Evolutionary conservation across 176 grass and related monocot species (phyloP).

Genomic region (Aegilops umbellulata): DNA sequence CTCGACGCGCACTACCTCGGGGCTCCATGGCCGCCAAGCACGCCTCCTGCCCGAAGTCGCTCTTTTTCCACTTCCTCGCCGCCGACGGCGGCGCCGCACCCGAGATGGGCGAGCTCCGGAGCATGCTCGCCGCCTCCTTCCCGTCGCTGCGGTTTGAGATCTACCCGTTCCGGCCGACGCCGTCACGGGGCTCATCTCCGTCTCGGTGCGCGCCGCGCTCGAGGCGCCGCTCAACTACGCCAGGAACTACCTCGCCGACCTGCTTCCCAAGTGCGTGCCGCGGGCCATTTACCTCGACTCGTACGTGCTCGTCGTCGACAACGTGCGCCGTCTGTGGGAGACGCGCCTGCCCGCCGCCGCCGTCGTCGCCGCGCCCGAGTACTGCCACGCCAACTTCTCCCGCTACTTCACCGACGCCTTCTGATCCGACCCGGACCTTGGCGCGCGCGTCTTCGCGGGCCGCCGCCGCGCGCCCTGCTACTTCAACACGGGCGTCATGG

Average conservation of each 20-base stretch:
- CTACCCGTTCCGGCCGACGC: constrained; percentile 61
- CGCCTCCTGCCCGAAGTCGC: no score
- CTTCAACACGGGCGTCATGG: constrained; percentile 79
- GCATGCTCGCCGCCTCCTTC: constrained; percentile 50
- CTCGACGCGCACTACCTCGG: no score
- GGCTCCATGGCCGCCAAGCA: no score
- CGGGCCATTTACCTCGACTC: no score
- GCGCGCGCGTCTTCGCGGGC: constrained; percentile 32
- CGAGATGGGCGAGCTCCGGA: constrained; percentile 35
- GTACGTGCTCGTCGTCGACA: no score
- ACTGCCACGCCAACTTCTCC: constrained; percentile 69
- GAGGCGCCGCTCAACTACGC: constrained; percentile 88
- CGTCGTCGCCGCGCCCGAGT: constrained; percentile 39
- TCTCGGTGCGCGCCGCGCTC: constrained; percentile 76
- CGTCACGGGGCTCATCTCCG: constrained; percentile 65
- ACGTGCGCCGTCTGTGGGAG: no score
- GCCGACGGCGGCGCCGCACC: background rate
- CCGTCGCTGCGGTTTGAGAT: constrained; percentile 81
- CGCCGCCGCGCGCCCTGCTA: constrained; percentile 54
- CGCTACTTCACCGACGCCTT: constrained; percentile 65
- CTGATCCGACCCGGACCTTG: constrained; percentile 50
- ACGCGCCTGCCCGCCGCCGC: no score
- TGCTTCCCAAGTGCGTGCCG: no score
- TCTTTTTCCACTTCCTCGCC: no score
- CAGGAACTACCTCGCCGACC: constrained; percentile 47